Evolutionary conservation across 768 basidiomycete species (phyloP), one percentile per base, ranked within the genome.

Genomic region (Russula sp.): DNA sequence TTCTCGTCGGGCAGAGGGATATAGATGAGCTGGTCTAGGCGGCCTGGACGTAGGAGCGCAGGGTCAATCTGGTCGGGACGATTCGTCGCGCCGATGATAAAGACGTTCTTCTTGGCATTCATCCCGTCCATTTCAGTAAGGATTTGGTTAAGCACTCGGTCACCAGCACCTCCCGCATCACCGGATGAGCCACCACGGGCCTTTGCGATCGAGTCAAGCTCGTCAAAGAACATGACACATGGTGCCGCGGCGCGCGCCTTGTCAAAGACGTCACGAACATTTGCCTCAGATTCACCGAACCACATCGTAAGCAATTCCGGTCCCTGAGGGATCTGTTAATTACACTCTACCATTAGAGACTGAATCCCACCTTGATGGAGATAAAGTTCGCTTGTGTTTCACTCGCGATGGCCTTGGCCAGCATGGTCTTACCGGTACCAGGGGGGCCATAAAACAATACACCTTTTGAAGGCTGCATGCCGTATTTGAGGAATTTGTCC

Each of bases 191-290:
- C 83, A 64, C 97, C 97, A 76, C 97, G 92, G 56, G 94, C 84
- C 79, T 98, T 98, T 49, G 97, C 97, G 70, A 99, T 98, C 16
- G 96, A 97, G 74, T 99, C 97, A 73, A 99, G 81, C 75, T 99
- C 97, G 70, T 99, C 97, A 77, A 99, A 99, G 90, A 99, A 99
- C 93, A 99, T 97, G 69, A 99, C 97, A 73, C 97, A 98, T 58
- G 97, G 97, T 32, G 97, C 96, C 8, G 97, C 97, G 18, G 97
- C 97, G 68, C 97, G 92, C 35, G 97, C 97, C 78, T 98, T 98
- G 83, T 99, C 97, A 75, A 99, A 99, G 66, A 98, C 93, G 69
- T 98, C 96, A 69, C 97, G 93, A 64, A 99, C 97, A 70, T 99
- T 99, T 66, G 96, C 97, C 78, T 99, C 97, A 7, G 96, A 98